Evolutionary conservation across 495 filamentous ascomycete species (phyloP).

Genomic region (Annulohypoxylon bovei): DNA sequence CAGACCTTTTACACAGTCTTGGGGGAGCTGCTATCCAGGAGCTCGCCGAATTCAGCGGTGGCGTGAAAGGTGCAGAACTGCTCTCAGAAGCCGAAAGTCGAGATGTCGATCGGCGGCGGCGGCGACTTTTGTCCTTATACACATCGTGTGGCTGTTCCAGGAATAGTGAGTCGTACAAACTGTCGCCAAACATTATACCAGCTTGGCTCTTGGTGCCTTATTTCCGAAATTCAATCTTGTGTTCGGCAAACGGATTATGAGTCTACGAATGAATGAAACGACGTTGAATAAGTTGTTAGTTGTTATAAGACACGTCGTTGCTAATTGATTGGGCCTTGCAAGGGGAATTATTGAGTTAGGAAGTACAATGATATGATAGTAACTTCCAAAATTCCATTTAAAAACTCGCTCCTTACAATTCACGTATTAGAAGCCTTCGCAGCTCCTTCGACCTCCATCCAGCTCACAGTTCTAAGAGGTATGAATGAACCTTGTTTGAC

Average conservation of each 20-base stretch:
- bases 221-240: background rate
- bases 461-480: background rate
- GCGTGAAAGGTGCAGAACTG: background rate
- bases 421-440: too few relatives aligned
- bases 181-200: constrained; percentile 9
- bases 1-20: constrained; percentile 4
- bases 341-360: background rate
- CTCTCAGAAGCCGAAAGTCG: constrained; percentile 14
- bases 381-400: constrained; percentile 8
- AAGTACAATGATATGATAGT: background rate
- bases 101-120: constrained; percentile 10
- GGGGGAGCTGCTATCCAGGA: constrained; percentile 18
- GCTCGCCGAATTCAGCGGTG: background rate
- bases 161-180: background rate
- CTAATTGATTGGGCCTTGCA: background rate
- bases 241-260: too few relatives aligned
- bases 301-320: background rate
- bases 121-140: constrained; percentile 18
- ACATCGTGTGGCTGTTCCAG: background rate
- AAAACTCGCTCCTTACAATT: background rate
- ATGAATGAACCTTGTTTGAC: too few relatives aligned
- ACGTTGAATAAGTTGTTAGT: background rate
- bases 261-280: background rate
- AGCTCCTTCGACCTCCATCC: background rate
- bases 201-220: background rate